Evolutionary conservation across 1,139 yeast species (phyloP), one percentile per base, ranked within the genome.

Genomic region (Scheffersomyces cryptocercus): DNA sequence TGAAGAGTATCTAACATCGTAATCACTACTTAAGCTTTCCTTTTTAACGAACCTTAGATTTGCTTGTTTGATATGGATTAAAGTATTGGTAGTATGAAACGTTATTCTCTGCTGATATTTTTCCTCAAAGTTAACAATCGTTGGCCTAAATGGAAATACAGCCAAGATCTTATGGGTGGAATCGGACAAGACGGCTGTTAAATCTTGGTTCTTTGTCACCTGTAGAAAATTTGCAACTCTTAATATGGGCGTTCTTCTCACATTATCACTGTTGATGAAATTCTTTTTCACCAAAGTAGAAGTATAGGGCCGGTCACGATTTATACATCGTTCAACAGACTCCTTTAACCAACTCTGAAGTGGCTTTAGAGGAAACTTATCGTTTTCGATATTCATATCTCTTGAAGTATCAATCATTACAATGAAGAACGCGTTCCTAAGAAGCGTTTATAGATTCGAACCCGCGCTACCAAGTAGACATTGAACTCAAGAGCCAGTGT

Each of bases 121-220:
- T 32, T 52, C 52, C 46, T 72, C 77, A 48, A 68, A 72, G 16
- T 49, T 37, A 7, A 58, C 52, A 1, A 68, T 56, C 0, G 73
- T 61, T 2, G 63, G 56, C 6, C 55, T 48, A 37, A 56, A 61
- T 1, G 67, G 66, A 43, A 73, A 65, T 3, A 52, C 47, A 0
- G 63, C 73, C 10, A 64, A 54, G 13, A 71, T 56, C 46, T 60
- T 58, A 46, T 68, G 68, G 2, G 55, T 53, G 3, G 62, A 51
- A 46, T 73, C 78, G 4, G 68, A 56, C n/a, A 70, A 43, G 2
- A 67, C 51, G 1, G 62, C 67, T 4, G 69, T 56, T 2, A 70
- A 43, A 10, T 59, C 67, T 10, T 63, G 61, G 24, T 43, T 28
- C 3, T 44, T 33, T 2, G 58, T 51, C 20, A 47, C 40, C 29